Conservation (phyloP, 2,329 filamentous ascomycete genomes). For the Ascochyta pisi region DNA sequence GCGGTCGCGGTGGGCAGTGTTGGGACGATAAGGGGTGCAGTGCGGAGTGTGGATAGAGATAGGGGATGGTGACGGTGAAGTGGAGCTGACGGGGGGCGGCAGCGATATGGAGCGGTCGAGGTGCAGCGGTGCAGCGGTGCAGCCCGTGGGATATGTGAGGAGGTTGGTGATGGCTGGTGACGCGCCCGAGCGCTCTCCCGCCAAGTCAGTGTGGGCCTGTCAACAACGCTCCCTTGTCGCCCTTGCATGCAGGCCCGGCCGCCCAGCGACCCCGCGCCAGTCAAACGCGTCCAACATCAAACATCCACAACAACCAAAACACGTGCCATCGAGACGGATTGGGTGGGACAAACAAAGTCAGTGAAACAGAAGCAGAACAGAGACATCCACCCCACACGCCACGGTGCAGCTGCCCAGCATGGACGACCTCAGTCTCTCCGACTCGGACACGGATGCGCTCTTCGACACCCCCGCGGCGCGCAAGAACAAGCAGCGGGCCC, state of each 20-base stretch:
- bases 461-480: slow-evolving; percentile 62
- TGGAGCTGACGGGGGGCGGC: slow-evolving; percentile 22
- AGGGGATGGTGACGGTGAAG: slow-evolving; percentile 16
- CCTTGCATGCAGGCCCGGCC: slow-evolving; percentile 10
- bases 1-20: slow-evolving; percentile 6
- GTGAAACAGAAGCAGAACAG: background rate
- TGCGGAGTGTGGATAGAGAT: slow-evolving; percentile 18
- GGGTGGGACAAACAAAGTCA: slow-evolving; percentile 2
- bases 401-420: slow-evolving; percentile 54
- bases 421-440: slow-evolving; percentile 60
- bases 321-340: slow-evolving; percentile 12
- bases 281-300: slow-evolving; percentile 32
- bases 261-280: slow-evolving; percentile 11
- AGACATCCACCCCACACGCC: background rate
- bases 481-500: slow-evolving; percentile 47
- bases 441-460: slow-evolving; percentile 63
- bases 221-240: slow-evolving; percentile 16
- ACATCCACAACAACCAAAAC: slow-evolving; percentile 23
- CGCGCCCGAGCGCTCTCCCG: background rate
- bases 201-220: slow-evolving; percentile 9
- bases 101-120: slow-evolving; percentile 24
- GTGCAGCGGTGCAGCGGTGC: background rate
- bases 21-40: slow-evolving; percentile 10
- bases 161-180: slow-evolving; percentile 37
- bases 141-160: slow-evolving; percentile 17